Base-by-base conservation (phyloP, 2,329 filamentous ascomycete species). In the Aspergillus persii region DNA sequence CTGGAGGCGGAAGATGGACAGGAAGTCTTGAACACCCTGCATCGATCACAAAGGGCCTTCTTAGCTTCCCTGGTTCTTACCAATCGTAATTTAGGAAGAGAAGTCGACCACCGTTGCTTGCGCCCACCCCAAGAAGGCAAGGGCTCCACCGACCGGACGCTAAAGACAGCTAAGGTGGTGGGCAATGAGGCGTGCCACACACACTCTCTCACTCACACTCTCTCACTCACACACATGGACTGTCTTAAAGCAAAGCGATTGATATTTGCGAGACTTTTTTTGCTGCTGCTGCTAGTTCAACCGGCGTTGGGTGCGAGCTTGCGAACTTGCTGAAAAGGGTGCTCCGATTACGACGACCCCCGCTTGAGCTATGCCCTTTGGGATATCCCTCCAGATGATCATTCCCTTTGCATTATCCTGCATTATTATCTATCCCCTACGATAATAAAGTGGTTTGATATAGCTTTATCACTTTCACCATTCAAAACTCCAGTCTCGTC, bases 1-100 rank as follows among this genome's bases (percentile, higher is more conserved):
- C 59, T 57, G 62, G 52, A 59, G 50, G 58, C 54, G 59, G 36
- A 31, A 30, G 33, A 56, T 46, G 54, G 15, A 36, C 33, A 39
- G 18, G 2, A 61, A 31, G 36, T 58, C 61, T 60, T 52, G 61
- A 68, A 44, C 66, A 69, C 61, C 64, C 67, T 69, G 62, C 66
- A 67, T 63, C 66, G 60, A 68, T 68, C 66, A 66, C 53, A 61
- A 53, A 47, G 51, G 33, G 11, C 29, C 11, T 29, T 47, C 56
- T 56, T 36, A 9, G 9, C 30, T 9, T 26, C 41, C 54, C 54
- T 41, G 36, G 36, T 12, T 15, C 3, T n/a, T 65, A 51, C 59
- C 63, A 67, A 65, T 65, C 26, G 55, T 39, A 60, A 41, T 26
- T 23, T 15, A 18, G 48, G 47, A 26, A 9, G 39, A 39, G 27